phyloP scores from a whole-genome alignment of 148 eudicot species.

The Fagopyrum esculentum region DNA sequence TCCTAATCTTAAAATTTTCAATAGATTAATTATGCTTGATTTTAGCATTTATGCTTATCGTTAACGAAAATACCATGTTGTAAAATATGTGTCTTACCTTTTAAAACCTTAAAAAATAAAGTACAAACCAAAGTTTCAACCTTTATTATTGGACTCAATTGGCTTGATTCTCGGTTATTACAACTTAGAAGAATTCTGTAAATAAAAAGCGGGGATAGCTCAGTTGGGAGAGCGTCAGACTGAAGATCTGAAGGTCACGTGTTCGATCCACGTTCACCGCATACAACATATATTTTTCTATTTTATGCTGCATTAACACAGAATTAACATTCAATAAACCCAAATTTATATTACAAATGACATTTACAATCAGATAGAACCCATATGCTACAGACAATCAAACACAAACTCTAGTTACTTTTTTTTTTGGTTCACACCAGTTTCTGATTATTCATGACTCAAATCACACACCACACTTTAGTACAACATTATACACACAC shows the following conservation, averaged over 20 bases:
- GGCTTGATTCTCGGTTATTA: no score
- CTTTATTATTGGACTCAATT: no score
- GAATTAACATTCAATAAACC: background rate
- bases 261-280: conserved; percentile 99
- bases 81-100: no score
- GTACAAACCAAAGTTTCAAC: no score
- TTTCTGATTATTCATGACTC: background rate
- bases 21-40: no score
- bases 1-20: no score
- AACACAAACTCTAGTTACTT: background rate
- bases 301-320: background rate
- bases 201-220: conserved; percentile 18
- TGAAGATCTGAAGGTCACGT: conserved; percentile 68
- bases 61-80: no score
- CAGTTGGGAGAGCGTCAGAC: conserved; percentile 49
- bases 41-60: no score
- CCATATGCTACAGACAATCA: background rate
- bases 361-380: background rate
- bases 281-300: background rate
- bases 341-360: background rate
- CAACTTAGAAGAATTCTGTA: no score
- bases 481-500: background rate
- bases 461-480: background rate
- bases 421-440: background rate
- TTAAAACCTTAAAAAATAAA: no score